Evolutionary conservation across 2,329 filamentous ascomycete species (phyloP).

Genomic region (Stagonosporopsis cucurbitacearum): DNA sequence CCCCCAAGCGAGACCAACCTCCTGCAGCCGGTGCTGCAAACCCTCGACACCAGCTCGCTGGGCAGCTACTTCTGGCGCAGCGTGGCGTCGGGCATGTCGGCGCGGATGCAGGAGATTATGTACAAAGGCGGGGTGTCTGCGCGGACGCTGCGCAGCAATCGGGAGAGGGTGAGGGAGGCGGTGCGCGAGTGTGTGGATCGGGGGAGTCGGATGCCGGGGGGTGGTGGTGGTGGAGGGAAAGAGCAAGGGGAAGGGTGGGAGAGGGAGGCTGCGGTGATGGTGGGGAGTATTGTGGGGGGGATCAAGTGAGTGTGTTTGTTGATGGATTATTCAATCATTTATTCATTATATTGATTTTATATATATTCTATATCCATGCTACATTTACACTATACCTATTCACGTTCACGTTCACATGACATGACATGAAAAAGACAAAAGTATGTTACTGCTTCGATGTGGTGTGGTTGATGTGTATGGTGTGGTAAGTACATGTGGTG

Average conservation of each 20-base stretch:
- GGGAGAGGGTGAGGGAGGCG: conserved; percentile 74
- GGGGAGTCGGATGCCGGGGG: conserved; percentile 73
- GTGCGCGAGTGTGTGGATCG: conserved; percentile 82
- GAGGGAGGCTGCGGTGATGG: conserved; percentile 93
- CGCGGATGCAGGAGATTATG: conserved; percentile 83
- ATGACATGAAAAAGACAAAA: too few species aligned
- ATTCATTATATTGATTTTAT: too few species aligned
- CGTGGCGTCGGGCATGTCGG: conserved; percentile 77
- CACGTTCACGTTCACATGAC: too few species aligned
- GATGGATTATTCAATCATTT: too few species aligned
- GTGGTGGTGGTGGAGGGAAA: conserved; percentile 50
- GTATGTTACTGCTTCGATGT: too few species aligned
- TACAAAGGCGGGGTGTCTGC: conserved; percentile 83
- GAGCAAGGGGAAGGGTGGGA: conserved; percentile 76
- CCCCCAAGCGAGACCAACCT: conserved; percentile 55
- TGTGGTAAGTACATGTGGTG: too few species aligned
- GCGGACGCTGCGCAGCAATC: conserved; percentile 78
- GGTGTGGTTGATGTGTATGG: too few species aligned
- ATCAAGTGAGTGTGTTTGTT: too few species aligned
- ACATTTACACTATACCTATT: too few species aligned
- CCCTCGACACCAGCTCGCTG: conserved; percentile 86
- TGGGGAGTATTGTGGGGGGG: conserved; percentile 75
- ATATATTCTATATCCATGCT: too few species aligned
- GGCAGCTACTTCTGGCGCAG: conserved; percentile 94
- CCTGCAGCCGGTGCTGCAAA: conserved; percentile 72